Conservation (phyloP, 768 basidiomycete genomes). For the Austroboletus festivus region DNA sequence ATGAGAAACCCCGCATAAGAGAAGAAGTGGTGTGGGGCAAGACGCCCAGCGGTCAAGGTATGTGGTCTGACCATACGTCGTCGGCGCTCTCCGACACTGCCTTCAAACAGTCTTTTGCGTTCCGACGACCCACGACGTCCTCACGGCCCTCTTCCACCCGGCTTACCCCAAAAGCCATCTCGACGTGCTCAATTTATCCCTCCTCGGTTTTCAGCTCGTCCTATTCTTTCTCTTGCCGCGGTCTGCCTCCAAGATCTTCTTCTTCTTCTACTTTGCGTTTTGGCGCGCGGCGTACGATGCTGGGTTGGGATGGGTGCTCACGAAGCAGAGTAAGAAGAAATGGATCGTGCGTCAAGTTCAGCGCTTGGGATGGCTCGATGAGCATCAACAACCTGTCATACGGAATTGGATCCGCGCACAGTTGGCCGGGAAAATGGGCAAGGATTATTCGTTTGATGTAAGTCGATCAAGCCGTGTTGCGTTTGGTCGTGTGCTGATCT, state of each 20-base stretch:
- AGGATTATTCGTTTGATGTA: slow-evolving; percentile 90
- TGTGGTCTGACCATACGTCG: slow-evolving; percentile 12
- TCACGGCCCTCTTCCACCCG: slow-evolving; percentile 83
- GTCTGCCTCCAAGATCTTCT: slow-evolving; percentile 56
- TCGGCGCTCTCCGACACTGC: slow-evolving; percentile 2
- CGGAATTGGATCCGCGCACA: slow-evolving; percentile 85
- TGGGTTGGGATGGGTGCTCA: slow-evolving; percentile 91
- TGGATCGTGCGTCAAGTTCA: slow-evolving; percentile 88
- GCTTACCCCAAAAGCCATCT: slow-evolving; percentile 83
- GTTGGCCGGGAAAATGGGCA: slow-evolving; percentile 89
- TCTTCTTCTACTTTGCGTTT: slow-evolving; percentile 87
- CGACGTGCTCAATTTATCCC: slow-evolving; percentile 78
- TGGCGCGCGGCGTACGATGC: slow-evolving; percentile 92
- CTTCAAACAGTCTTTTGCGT: slow-evolving; percentile 78
- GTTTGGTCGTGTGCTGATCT: slow-evolving; percentile 4
- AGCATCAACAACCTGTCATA: slow-evolving; percentile 54
- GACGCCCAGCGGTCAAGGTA: slow-evolving; percentile 77
- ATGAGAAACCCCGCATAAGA: slow-evolving; percentile 8
- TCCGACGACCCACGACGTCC: slow-evolving; percentile 86
- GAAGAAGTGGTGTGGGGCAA: slow-evolving; percentile 86
- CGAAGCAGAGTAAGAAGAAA: slow-evolving; percentile 91
- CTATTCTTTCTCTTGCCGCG: slow-evolving; percentile 68
- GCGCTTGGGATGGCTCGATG: slow-evolving; percentile 86
- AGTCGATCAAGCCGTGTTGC: slow-evolving; percentile 34
- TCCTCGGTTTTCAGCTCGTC: slow-evolving; percentile 75